Percentiles rank a stretch among this genome's conserved stretches.
phyloP scores from a whole-genome alignment of 2,329 filamentous ascomycete genomes.

The Talaromyces sp. region DNA sequence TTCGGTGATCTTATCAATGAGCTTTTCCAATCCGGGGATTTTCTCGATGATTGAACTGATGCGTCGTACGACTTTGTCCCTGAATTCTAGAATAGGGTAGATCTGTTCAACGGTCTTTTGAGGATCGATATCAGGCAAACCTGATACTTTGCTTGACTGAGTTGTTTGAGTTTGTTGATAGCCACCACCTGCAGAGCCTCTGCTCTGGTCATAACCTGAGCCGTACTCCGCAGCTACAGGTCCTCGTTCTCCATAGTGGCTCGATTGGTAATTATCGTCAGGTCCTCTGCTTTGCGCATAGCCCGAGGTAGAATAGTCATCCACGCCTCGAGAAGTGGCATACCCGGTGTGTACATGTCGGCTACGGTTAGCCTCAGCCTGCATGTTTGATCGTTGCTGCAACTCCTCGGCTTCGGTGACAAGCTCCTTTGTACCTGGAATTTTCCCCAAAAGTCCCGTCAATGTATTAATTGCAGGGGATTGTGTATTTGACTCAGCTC shows the following conservation, averaged over 20 bases:
- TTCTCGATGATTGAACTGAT: conserved; percentile 84
- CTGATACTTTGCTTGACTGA: conserved; percentile 54
- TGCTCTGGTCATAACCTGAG: conserved; percentile 7
- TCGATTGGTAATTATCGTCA: conserved; percentile 32
- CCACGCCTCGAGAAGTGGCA: conserved; percentile 22
- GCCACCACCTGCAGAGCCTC: conserved; percentile 35
- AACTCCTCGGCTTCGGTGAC: conserved; percentile 63
- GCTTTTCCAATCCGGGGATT: conserved; percentile 79
- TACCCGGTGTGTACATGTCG: conserved; percentile 30
- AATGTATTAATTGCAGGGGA: conserved; percentile 55
- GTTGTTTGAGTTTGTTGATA: conserved; percentile 16
- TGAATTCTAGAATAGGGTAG: conserved; percentile 90
- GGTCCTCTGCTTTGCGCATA: conserved; percentile 8
- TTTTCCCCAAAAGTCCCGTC: conserved; percentile 67
- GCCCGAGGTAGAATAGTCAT: conserved; percentile 20
- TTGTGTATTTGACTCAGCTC: conserved; percentile 55
- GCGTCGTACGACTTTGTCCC: conserved; percentile 85
- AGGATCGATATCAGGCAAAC: conserved; percentile 76
- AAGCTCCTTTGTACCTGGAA: conserved; percentile 69
- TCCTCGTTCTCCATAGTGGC: neutral
- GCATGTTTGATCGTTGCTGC: conserved; percentile 58
- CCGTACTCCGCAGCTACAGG: neutral
- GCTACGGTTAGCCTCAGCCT: conserved; percentile 57
- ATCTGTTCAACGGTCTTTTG: conserved; percentile 75
- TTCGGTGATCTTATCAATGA: conserved; percentile 93